Conservation (phyloP, 2,329 filamentous ascomycete genomes). For the Aspergillus transmontanensis region DNA sequence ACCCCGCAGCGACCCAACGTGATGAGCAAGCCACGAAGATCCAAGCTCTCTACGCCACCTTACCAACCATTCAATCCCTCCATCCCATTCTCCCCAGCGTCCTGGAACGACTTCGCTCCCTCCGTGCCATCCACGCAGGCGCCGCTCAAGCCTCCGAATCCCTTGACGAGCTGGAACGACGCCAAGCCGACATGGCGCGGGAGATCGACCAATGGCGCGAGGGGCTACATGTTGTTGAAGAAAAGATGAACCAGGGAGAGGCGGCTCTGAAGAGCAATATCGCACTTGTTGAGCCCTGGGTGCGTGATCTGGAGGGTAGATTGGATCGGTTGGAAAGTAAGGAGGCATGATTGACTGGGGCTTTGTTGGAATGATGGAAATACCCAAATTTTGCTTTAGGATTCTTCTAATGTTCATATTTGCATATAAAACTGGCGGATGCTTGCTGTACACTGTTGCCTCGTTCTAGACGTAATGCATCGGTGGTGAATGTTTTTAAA, state of each 20-base stretch:
- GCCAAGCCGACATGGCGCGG: slow-evolving; percentile 77
- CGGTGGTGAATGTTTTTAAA: background rate
- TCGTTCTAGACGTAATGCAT: background rate
- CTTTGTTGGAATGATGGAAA: slow-evolving; percentile 6
- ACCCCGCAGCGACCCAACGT: slow-evolving; percentile 43
- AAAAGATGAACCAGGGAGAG: slow-evolving; percentile 70
- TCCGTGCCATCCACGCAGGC: slow-evolving; percentile 82
- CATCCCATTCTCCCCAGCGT: slow-evolving; percentile 82
- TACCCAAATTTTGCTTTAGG: slow-evolving; percentile 7
- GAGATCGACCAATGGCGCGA: slow-evolving; percentile 87
- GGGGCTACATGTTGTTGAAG: slow-evolving; percentile 77
- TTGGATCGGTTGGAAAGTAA: slow-evolving; percentile 60
- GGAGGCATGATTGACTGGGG: slow-evolving; percentile 9
- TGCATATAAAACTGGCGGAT: background rate
- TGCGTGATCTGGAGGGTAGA: slow-evolving; percentile 80
- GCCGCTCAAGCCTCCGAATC: slow-evolving; percentile 80
- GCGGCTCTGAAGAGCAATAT: slow-evolving; percentile 75
- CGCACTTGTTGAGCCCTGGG: slow-evolving; percentile 83
- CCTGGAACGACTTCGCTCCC: slow-evolving; percentile 79
- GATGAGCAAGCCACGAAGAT: slow-evolving; percentile 80
- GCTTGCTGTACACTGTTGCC: slow-evolving; percentile 9
- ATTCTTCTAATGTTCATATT: background rate
- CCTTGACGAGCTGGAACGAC: slow-evolving; percentile 73
- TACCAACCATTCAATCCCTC: slow-evolving; percentile 85
- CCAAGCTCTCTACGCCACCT: slow-evolving; percentile 84